phyloP scores from a whole-genome alignment of 495 filamentous ascomycete genomes.

The Penicillium soppii region DNA sequence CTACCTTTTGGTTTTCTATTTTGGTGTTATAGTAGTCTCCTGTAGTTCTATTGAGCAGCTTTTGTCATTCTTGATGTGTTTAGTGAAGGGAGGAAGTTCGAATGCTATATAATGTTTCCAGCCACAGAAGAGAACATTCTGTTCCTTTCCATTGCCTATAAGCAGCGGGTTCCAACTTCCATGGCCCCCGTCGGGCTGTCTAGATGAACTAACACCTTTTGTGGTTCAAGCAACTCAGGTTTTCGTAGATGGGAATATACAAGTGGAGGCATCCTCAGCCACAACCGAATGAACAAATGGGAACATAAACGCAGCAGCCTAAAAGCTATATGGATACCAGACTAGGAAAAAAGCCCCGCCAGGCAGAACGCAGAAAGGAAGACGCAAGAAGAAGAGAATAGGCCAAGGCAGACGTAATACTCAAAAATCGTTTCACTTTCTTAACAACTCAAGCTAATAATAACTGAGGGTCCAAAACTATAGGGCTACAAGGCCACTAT shows the following conservation, averaged over 20 bases:
- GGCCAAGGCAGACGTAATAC: background rate
- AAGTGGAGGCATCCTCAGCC: background rate
- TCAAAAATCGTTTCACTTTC: background rate
- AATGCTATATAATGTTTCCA: background rate
- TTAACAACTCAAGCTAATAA: background rate
- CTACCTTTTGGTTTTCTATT: background rate
- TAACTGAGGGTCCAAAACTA: too few relatives aligned
- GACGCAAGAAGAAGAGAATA: background rate
- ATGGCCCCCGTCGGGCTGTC: conserved; percentile 63
- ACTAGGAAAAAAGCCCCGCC: background rate
- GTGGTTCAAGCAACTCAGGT: too few relatives aligned
- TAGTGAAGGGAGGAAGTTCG: too few relatives aligned
- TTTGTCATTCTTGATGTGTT: too few relatives aligned
- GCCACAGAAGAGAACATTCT: too few relatives aligned
- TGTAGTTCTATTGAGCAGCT: background rate
- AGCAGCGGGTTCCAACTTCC: conserved; percentile 65
- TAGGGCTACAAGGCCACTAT: too few relatives aligned
- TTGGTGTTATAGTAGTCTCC: conserved; percentile 8
- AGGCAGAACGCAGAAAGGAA: background rate
- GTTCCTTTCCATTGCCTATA: too few relatives aligned
- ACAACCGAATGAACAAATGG: background rate
- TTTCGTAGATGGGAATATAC: too few relatives aligned
- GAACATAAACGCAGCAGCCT: conserved; percentile 6
- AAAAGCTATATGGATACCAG: background rate
- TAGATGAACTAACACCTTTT: conserved; percentile 65